Conservation (phyloP, 2,329 filamentous ascomycete genomes). For the Fusarium transvaalense region DNA sequence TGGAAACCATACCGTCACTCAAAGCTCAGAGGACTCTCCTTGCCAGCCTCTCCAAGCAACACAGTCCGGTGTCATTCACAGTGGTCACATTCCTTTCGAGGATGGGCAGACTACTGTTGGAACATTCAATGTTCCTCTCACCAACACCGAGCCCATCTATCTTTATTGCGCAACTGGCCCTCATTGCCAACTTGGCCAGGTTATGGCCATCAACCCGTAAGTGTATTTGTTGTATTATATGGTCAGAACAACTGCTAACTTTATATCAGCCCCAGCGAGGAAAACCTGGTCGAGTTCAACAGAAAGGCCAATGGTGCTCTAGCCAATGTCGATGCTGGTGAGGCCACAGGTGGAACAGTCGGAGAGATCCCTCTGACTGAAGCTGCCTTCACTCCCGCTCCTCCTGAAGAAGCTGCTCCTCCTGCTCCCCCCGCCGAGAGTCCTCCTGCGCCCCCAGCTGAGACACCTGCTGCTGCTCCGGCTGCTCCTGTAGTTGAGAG, state of each 20-base stretch:
- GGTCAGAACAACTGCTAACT: not conserved
- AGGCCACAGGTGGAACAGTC: constrained; percentile 38
- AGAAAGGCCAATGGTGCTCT: constrained; percentile 34
- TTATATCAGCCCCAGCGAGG: constrained; percentile 26
- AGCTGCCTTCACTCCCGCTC: constrained; percentile 41
- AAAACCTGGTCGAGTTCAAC: constrained; percentile 35
- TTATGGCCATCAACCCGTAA: constrained; percentile 64
- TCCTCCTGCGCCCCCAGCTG: constrained; percentile 1
- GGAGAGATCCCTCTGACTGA: constrained; percentile 40
- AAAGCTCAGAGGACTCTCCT: constrained; percentile 52
- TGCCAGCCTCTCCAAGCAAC: constrained; percentile 56
- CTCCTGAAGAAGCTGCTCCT: constrained; percentile 26
- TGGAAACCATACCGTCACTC: constrained; percentile 60
- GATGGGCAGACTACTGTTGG: constrained; percentile 55
- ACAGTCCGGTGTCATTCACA: constrained; percentile 53
- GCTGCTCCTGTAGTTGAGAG: not conserved
- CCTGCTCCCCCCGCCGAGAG: constrained; percentile 16
- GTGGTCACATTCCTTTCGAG: constrained; percentile 57
- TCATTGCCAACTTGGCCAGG: constrained; percentile 65
- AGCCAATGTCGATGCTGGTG: constrained; percentile 40
- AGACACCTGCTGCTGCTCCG: not conserved
- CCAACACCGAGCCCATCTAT: constrained; percentile 60
- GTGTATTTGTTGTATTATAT: not conserved
- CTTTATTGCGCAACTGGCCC: constrained; percentile 63
- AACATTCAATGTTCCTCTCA: constrained; percentile 62